These are phyloP conservation scores for Lupinus albus DNA, from an alignment of 306 rosid species.

Conservation along the genomic window DNA sequence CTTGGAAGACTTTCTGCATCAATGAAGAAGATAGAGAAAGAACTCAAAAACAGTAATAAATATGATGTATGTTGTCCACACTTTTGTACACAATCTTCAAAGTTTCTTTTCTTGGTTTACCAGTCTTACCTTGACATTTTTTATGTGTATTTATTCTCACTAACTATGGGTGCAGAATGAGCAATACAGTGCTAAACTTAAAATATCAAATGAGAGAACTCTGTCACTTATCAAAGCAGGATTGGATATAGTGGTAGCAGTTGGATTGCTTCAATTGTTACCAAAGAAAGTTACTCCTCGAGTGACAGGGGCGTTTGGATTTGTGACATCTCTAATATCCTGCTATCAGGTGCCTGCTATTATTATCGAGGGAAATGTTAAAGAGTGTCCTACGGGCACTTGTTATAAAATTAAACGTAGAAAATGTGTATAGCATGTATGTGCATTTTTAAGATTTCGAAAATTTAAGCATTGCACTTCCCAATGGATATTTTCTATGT, in stretches of 20 bases:
- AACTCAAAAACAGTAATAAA: constrained; percentile 66
- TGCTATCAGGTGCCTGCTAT: constrained; percentile 81
- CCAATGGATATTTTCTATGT: too few species aligned
- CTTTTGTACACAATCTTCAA: neutral
- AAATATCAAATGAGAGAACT: constrained; percentile 77
- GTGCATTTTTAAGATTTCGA: too few species aligned
- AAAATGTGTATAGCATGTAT: too few species aligned
- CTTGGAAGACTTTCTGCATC: constrained; percentile 86
- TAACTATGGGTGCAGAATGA: constrained; percentile 63
- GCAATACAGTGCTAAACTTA: constrained; percentile 68
- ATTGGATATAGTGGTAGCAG: constrained; percentile 82
- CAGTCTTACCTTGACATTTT: too few species aligned
- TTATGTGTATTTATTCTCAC: constrained; percentile 4
- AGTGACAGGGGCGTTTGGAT: constrained; percentile 93
- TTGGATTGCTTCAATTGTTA: constrained; percentile 88
- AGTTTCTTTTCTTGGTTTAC: constrained; percentile 17
- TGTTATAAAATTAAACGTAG: too few species aligned
- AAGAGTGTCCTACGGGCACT: too few species aligned
- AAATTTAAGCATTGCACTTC: too few species aligned
- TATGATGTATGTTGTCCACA: constrained; percentile 61
- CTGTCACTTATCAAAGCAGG: constrained; percentile 80
- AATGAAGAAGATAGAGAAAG: constrained; percentile 84
- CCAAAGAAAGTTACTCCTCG: constrained; percentile 89
- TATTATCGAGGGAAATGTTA: neutral
- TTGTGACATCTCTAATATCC: constrained; percentile 80